Base-by-base conservation (phyloP, 106 monocot genomes). In the Dactylorhiza incarnata region DNA sequence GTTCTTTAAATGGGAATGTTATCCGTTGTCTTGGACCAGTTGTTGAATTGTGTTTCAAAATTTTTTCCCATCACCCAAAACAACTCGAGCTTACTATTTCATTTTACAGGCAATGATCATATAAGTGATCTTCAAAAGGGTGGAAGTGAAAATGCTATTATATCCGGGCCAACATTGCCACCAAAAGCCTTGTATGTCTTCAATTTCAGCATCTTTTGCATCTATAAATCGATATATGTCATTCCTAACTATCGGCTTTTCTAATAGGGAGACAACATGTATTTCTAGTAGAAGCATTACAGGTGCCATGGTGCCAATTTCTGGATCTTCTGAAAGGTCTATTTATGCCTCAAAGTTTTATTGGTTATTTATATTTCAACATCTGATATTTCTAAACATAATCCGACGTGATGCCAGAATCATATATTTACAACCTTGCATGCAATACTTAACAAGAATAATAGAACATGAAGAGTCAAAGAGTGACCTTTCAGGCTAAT, bases 321-420 rank as follows among this genome's bases (percentile, higher is more conserved):
- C 87, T 77, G 82, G 86, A 5, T 86, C 95, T 69, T 83, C 80
- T 49, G 95, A 92, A 52, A 95, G 92, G 95, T 95, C 11, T 67
- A 68, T 67, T 17, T 50, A 17, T 12, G 12, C 24, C 29, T 12
- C 45, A 17, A 11, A 9, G 5, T 52, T 16, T 69, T 46, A 17
- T 69, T 69, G 45, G 0, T 3, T 16, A 17, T 69, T 17, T 69
- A 16, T 69, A 65, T 13, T n/a, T n/a, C n/a, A n/a, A n/a, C n/a
- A n/a, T n/a, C n/a, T n/a, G n/a, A n/a, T n/a, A n/a, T n/a, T n/a
- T n/a, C n/a, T n/a, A n/a, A n/a, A n/a, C n/a, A n/a, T n/a, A n/a
- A n/a, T n/a, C n/a, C n/a, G n/a, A n/a, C n/a, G n/a, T n/a, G n/a
- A n/a, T n/a, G n/a, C n/a, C n/a, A n/a, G n/a, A n/a, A n/a, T n/a